phyloP scores from a whole-genome alignment of 1,284 basidiomycete genomes.

The Cryptococcus neoformans region DNA sequence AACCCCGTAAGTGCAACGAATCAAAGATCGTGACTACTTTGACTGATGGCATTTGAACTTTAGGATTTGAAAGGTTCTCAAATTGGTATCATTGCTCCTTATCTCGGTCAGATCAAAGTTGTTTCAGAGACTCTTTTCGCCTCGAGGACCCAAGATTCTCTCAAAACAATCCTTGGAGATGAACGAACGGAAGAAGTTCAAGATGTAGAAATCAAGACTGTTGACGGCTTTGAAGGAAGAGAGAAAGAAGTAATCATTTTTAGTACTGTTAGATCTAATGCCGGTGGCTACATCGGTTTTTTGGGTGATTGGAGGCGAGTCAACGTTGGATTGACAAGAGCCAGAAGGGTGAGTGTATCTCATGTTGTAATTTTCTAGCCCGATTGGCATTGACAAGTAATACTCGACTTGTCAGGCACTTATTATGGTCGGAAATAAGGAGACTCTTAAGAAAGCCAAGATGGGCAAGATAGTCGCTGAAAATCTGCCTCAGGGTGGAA shows the following conservation, averaged over 20 bases:
- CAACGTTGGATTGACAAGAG: conserved; percentile 84
- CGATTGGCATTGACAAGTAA: background rate
- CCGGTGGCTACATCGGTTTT: conserved; percentile 73
- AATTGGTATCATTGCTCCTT: conserved; percentile 86
- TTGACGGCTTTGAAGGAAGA: conserved; percentile 90
- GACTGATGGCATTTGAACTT: background rate
- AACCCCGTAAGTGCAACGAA: conserved; percentile 59
- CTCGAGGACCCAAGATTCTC: conserved; percentile 52
- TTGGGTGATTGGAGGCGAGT: conserved; percentile 80
- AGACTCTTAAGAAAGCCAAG: conserved; percentile 57
- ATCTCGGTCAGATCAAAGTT: conserved; percentile 72
- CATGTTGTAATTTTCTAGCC: background rate
- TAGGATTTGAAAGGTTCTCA: conserved; percentile 62
- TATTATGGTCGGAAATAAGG: conserved; percentile 73
- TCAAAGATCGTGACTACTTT: background rate
- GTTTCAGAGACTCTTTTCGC: conserved; percentile 63
- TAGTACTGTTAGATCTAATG: conserved; percentile 80
- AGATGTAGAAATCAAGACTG: conserved; percentile 77
- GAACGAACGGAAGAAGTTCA: conserved; percentile 62
- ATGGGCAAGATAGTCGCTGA: conserved; percentile 18
- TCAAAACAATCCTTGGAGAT: conserved; percentile 60
- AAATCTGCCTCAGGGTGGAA: conserved; percentile 33
- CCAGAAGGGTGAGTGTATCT: conserved; percentile 60
- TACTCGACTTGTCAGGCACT: background rate
- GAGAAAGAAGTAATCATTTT: conserved; percentile 91